Percentiles rank a stretch among this genome's conserved stretches.
phyloP scores from a whole-genome alignment of 441 rosid genomes.

The Manihot esculenta region DNA sequence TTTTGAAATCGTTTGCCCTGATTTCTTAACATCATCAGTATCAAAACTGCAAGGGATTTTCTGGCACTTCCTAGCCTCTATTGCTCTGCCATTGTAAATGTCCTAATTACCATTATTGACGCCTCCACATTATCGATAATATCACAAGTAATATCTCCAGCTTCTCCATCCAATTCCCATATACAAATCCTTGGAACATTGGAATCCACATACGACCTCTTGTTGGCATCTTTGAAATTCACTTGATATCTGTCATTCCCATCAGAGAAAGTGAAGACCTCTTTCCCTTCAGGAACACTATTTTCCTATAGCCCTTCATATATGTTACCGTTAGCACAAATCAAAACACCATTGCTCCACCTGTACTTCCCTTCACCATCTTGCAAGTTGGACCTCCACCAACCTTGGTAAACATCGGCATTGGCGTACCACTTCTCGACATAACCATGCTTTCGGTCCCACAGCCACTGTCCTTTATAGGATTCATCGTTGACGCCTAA shows the following conservation, averaged over 20 bases:
- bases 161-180: conserved; percentile 94
- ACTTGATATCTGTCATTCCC: background rate
- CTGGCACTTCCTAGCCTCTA: conserved; percentile 47
- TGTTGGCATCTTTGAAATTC: conserved; percentile 30
- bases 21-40: conserved; percentile 62
- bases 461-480: conserved; percentile 64
- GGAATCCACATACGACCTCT: conserved; percentile 67
- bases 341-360: conserved; percentile 67
- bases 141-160: conserved; percentile 94
- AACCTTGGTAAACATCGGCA: conserved; percentile 73
- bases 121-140: conserved; percentile 70
- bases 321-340: conserved; percentile 62
- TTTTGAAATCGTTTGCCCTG: conserved; percentile 79
- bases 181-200: conserved; percentile 74
- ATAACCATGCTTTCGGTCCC: conserved; percentile 71
- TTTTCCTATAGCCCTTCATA: conserved; percentile 87
- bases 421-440: conserved; percentile 70
- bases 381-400: conserved; percentile 68
- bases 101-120: conserved; percentile 38
- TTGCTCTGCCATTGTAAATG: conserved; percentile 26
- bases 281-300: conserved; percentile 65
- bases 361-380: conserved; percentile 74
- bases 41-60: conserved; percentile 65
- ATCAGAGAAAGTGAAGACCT: conserved; percentile 42
- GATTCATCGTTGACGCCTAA: conserved; percentile 78